A percentile compares a stretch with the other conserved stretches of the same genome.
These are phyloP conservation scores for Eremomyces bilateralis DNA, from an alignment of 495 filamentous ascomycete species.

Conservation along the genomic window DNA sequence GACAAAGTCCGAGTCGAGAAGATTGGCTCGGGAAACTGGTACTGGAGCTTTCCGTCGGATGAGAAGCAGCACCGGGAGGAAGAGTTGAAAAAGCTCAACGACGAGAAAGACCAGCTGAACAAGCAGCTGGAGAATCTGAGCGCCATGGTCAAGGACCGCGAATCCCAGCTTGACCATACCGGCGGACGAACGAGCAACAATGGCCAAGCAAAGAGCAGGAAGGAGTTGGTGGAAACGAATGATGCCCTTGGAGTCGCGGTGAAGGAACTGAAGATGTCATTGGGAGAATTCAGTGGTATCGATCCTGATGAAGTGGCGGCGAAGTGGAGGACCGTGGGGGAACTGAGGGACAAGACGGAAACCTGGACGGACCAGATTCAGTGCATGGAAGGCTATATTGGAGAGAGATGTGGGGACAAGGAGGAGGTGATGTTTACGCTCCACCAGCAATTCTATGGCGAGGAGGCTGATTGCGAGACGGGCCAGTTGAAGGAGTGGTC, in stretches of 20 bases:
- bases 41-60: conserved; percentile 51
- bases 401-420: conserved; percentile 28
- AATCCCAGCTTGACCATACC: conserved; percentile 2
- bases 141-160: conserved; percentile 23
- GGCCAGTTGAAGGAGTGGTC: conserved; percentile 36
- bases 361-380: conserved; percentile 44
- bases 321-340: conserved; percentile 27
- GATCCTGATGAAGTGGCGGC: conserved; percentile 30
- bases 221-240: conserved; percentile 15
- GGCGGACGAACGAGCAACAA: not conserved
- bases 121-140: conserved; percentile 19
- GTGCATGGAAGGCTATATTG: conserved; percentile 37
- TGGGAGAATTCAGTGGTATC: conserved; percentile 26
- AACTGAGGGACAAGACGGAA: conserved; percentile 24
- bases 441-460: conserved; percentile 35
- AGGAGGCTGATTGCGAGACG: conserved; percentile 37
- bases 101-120: conserved; percentile 31
- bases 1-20: conserved; percentile 49
- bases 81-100: conserved; percentile 25
- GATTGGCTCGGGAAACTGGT: conserved; percentile 67
- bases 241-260: conserved; percentile 18
- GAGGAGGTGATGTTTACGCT: conserved; percentile 27
- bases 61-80: conserved; percentile 31
- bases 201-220: conserved; percentile 14
- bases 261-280: conserved; percentile 20